Base-by-base conservation (phyloP, 768 basidiomycete species). In the Auricularia sp. region DNA sequence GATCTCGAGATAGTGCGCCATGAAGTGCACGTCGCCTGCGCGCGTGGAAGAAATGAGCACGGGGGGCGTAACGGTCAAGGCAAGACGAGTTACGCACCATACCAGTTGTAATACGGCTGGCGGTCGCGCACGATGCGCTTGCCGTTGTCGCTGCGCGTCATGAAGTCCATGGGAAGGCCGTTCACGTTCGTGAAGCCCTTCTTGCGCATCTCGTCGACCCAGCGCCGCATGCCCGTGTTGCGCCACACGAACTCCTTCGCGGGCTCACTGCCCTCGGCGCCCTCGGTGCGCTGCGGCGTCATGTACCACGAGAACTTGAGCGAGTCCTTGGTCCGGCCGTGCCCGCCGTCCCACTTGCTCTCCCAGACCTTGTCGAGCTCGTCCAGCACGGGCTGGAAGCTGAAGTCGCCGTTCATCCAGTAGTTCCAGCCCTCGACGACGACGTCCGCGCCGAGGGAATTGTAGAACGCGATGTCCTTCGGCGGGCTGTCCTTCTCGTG, bases 21-120 rank as follows among this genome's bases (percentile, higher is more conserved):
- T 59, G 56, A 59, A 59, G 56, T 59, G 56, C 23, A 59, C 56
- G 23, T 59, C 56, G 18, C 33, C 56, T 59, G 56, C 56, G 33
- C 8, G 54, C 16, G 23, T 29, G 11, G 23, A 8, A 1, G 16
- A 16, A 51, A 10, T 16, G 11, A 5, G 21, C 14, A 21, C 11
- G 16, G 18, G 47, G 0, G 29, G 29, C 29, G 29, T 29, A 29
- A 29, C 29, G 29, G 29, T 29, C 0, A 29, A 51, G 10, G 47
- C 47, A 6, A n/a, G 4, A 23, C 29, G 33, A 29, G 56, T 7
- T 33, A 34, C 56, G 10, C 34, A 59, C 56, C 56, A 14, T 59
- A 35, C 18, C 33, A 21, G 23, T 29, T 59, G 10, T 29, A 10
- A 4, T 29, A 10, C 4, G 56, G 56, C 34, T 29, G 23, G 23